Base-by-base conservation (phyloP, 371 early-diverging fungal species). In the Chytridium lagenaria region DNA sequence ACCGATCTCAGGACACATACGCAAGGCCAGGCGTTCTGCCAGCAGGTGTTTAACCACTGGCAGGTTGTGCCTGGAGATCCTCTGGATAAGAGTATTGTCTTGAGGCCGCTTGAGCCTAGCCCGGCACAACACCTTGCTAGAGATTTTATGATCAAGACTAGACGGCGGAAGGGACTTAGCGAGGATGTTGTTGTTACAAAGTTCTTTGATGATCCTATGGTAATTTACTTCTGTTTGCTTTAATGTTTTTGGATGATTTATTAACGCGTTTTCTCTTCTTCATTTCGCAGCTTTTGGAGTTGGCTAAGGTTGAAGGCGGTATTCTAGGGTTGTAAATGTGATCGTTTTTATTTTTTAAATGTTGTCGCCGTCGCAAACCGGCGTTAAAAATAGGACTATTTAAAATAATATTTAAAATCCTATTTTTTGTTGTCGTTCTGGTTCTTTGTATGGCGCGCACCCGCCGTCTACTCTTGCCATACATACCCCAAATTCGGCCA, bases 11-110 rank as follows among this genome's bases (percentile, higher is more conserved):
- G 99, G 37, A 93, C 95, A 34, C 95, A 95, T 79, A 98, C 98
- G 31, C 94, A 95, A 76, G 98, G n/a, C 1, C 94, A 94, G 83
- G 98, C 98, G 5, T 96, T 97, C 82, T 92, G 93, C 71, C 96
- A 96, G 78, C 93, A 93, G 79, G 90, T 92, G 81, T 98, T 98
- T 85, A 95, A 96, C 73, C 97, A 96, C 75, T 99, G 96, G 96
- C 95, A 97, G 83, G 88, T 93, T 67, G 98, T 98, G 12, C 99
- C 99, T 28, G 99, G 99, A 5, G 96, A 98, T 81, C 99, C 99
- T 30, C 84, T 98, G 37, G 96, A 97, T 80, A 92, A 92, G 76
- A 85, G 85, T 10, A 92, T 94, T 69, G 92, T 92, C 7, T 81
- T 98, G 72, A 78, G 92, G 59, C 97, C 98, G 23, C 80, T 98